These are phyloP conservation scores for Diplodia scrobiculata DNA, from an alignment of 2,329 filamentous ascomycete species.

Conservation along the genomic window DNA sequence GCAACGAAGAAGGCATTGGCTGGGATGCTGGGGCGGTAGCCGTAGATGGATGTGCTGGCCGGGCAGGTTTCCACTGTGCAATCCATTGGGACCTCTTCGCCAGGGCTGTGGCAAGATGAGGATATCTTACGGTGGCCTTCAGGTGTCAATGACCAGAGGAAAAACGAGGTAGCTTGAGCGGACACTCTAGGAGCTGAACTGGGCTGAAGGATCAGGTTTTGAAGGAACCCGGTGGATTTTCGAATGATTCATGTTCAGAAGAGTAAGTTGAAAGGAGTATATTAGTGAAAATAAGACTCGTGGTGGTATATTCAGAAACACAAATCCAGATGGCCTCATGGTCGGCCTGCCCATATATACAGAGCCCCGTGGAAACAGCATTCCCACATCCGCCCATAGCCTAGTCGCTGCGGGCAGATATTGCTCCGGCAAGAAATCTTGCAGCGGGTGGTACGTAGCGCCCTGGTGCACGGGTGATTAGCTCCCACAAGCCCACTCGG, in stretches of 20 bases:
- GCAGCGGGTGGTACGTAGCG: background rate
- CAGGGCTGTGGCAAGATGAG: background rate
- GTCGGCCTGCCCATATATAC: background rate
- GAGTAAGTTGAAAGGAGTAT: background rate
- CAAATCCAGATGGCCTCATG: no score
- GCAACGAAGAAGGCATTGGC: constrained; percentile 58
- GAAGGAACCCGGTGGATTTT: background rate
- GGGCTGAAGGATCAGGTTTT: background rate
- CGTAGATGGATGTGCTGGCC: constrained; percentile 54
- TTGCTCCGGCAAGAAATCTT: background rate
- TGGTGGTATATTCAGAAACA: background rate
- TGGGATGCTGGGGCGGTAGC: constrained; percentile 56
- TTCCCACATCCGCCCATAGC: background rate
- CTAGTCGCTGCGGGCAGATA: background rate
- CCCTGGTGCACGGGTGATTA: background rate
- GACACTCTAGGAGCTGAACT: background rate
- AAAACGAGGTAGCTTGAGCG: background rate
- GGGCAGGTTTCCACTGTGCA: constrained; percentile 47
- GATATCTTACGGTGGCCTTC: background rate
- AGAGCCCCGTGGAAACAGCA: background rate
- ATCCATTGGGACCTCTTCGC: background rate
- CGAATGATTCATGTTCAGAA: background rate
- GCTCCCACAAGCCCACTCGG: background rate
- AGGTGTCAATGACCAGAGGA: background rate
- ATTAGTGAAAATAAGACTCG: no score